Conservation (phyloP, 495 filamentous ascomycete genomes). For the Podospora didyma region DNA sequence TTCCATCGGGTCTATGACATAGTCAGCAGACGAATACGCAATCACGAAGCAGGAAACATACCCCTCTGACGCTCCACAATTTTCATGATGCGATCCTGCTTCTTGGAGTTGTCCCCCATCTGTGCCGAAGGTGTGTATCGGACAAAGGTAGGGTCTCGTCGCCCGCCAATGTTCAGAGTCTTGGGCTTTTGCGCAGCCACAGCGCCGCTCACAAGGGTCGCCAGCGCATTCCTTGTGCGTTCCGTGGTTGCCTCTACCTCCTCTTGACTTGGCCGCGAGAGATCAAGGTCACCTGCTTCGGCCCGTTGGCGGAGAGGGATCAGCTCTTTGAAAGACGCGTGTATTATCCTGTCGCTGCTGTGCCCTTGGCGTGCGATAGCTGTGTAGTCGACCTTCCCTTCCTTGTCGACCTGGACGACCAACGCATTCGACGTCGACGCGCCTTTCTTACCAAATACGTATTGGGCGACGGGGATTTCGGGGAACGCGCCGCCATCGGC, state of each 20-base stretch:
- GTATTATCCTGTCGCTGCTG: constrained; percentile 74
- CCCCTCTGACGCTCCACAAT: constrained; percentile 84
- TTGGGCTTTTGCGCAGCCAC: constrained; percentile 94
- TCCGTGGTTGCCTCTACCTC: constrained; percentile 78
- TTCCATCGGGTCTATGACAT: constrained; percentile 78
- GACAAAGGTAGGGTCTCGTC: constrained; percentile 87
- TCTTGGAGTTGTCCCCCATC: constrained; percentile 85
- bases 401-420: constrained; percentile 81
- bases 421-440: constrained; percentile 78
- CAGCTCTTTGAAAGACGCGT: constrained; percentile 93
- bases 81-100: constrained; percentile 97
- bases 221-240: constrained; percentile 81
- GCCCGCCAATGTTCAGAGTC: constrained; percentile 72
- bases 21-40: background rate
- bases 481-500: constrained; percentile 96
- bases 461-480: constrained; percentile 90
- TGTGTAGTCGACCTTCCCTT: constrained; percentile 94
- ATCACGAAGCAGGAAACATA: background rate
- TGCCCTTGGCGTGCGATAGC: constrained; percentile 93
- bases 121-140: constrained; percentile 94
- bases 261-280: constrained; percentile 82
- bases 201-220: constrained; percentile 75
- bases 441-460: constrained; percentile 85
- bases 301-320: constrained; percentile 92
- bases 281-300: constrained; percentile 87